These are phyloP conservation scores for Begonia masoniana DNA, from an alignment of 306 rosid genomes.

Conservation along the genomic window DNA sequence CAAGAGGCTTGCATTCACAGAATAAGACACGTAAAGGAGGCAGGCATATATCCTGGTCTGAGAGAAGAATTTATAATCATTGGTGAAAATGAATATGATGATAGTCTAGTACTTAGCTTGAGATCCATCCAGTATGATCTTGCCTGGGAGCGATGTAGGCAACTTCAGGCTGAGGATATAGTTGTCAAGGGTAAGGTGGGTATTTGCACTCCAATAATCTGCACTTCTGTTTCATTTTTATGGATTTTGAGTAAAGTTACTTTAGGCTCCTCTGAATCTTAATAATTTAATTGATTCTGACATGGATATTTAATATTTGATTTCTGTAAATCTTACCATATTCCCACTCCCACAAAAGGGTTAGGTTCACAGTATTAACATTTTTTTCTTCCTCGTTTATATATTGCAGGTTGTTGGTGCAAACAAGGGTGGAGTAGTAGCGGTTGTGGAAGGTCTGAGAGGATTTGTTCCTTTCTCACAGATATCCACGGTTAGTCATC, in stretches of 20 bases:
- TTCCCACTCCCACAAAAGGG: no score
- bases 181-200: conserved; percentile 96
- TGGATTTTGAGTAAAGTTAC: background rate
- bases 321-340: no score
- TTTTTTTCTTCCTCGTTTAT: background rate
- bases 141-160: conserved; percentile 95
- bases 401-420: conserved; percentile 58
- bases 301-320: no score
- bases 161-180: conserved; percentile 92
- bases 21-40: conserved; percentile 65
- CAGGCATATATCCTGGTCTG: conserved; percentile 63
- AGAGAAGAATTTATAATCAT: conserved; percentile 73
- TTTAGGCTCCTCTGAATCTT: background rate
- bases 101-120: conserved; percentile 68
- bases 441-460: conserved; percentile 77
- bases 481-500: conserved; percentile 69
- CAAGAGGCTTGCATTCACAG: conserved; percentile 61
- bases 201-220: conserved; percentile 13
- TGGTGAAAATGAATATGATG: conserved; percentile 71
- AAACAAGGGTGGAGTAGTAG: conserved; percentile 95
- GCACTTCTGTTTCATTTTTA: background rate
- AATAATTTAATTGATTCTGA: background rate
- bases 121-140: conserved; percentile 62
- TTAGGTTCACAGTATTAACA: no score
- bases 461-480: conserved; percentile 98